Evolutionary conservation across 2,329 filamentous ascomycete genomes (phyloP), one percentile per base, ranked within the genome.

Genomic region (Microcyclosporella mali): DNA sequence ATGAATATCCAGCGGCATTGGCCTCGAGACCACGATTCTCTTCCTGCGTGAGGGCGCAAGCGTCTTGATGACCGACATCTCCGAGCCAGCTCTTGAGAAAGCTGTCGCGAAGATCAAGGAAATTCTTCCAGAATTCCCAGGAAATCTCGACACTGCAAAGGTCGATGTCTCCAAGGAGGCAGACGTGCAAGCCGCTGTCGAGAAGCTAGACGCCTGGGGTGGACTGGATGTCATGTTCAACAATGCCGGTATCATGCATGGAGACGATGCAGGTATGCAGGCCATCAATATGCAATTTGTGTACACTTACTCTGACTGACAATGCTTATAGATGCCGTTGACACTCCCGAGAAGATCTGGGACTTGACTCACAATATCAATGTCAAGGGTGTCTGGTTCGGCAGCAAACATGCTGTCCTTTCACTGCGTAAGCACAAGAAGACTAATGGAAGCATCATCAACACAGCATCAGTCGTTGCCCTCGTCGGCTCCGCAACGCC

Each of bases 301-400:
- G 12, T 11, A 16, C 2, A 31, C 9, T 27, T 1, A 12, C 6
- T 25, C 6, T 19, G n/a, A 4, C 19, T 43, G 25, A 33, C 18
- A 29, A 11, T 25, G 8, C 30, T 28, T 17, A 33, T 47, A 41
- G 63, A 66, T 65, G 88, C 89, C 37, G 72, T 94, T 63, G 78
- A 84, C 64, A 95, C 88, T 1, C 82, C 86, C 38, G 88, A 95
- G 71, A 81, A 79, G 58, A 89, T 95, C 71, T 95, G 89, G 89
- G 88, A 95, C 60, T 71, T 94, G 54, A 95, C 89, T 3, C 88
- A 94, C 49, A 82, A 80, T 64, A 94, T 95, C 73, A 95, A 95
- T 67, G 89, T 95, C 66, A 95, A 95, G 78, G 89, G 89, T 33
- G 89, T 95, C n/a, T 95, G 89, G 89, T 95, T 80, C 65, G 89